Conservation (phyloP, 2,329 filamentous ascomycete species). For the Trichoderma endophyticum region DNA sequence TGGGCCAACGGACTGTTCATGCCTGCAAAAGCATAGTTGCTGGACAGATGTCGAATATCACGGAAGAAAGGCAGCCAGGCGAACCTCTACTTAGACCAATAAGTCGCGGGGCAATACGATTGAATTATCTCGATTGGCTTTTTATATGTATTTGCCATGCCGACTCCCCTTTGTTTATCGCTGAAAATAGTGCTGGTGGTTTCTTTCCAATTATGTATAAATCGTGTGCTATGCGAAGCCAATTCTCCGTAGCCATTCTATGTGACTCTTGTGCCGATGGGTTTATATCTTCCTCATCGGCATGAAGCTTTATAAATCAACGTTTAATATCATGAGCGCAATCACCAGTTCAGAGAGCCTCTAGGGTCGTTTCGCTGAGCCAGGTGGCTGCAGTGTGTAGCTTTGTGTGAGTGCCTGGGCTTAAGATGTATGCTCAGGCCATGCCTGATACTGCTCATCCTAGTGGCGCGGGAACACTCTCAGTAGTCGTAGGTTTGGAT, state of each 20-base stretch:
- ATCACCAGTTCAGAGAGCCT: background rate
- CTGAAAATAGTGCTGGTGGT: background rate
- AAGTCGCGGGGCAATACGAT: slow-evolving; percentile 8
- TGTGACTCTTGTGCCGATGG: background rate
- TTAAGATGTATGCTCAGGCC: background rate
- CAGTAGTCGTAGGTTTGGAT: background rate
- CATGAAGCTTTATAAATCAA: background rate
- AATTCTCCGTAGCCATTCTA: background rate
- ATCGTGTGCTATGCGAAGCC: background rate
- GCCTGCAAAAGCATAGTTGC: background rate
- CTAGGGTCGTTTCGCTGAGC: background rate
- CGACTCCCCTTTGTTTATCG: background rate
- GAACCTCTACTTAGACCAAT: slow-evolving; percentile 8
- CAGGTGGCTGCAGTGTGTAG: background rate
- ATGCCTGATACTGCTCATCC: background rate
- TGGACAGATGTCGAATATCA: background rate
- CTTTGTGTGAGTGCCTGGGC: background rate
- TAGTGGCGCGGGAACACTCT: background rate
- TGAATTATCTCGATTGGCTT: background rate
- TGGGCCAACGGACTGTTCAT: background rate
- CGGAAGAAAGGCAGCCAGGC: slow-evolving; percentile 1
- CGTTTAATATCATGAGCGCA: background rate
- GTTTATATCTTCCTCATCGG: background rate
- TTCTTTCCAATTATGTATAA: background rate
- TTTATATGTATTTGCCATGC: background rate